Evolutionary conservation across 2,329 filamentous ascomycete species (phyloP).

Genomic region (Fusarium fujikuroi): DNA sequence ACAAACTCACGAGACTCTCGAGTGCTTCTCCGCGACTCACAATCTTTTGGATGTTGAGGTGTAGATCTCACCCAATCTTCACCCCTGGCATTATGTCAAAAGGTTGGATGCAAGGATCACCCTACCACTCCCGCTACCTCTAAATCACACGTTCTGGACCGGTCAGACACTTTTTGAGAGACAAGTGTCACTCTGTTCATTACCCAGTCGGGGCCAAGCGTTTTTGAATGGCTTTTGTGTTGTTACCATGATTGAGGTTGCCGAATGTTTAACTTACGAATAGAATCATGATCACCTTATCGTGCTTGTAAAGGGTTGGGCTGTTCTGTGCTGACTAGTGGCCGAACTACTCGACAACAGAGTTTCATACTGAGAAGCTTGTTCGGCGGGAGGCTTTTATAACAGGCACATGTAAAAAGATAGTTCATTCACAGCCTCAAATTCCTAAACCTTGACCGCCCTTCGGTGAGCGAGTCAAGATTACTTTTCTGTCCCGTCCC

Average conservation of each 20-base stretch:
- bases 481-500: background rate
- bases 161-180: conserved; percentile 24
- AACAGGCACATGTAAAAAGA: conserved; percentile 8
- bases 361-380: conserved; percentile 1
- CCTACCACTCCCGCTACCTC: conserved; percentile 19
- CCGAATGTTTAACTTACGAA: background rate
- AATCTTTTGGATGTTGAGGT: background rate
- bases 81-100: conserved; percentile 25
- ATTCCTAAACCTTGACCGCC: conserved; percentile 21
- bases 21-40: conserved; percentile 16
- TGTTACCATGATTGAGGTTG: background rate
- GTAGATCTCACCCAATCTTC: conserved; percentile 28
- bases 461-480: conserved; percentile 18
- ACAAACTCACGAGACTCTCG: conserved; percentile 25
- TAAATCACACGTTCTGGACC: conserved; percentile 35
- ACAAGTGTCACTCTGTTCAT: conserved; percentile 31
- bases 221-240: conserved; percentile 11
- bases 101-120: conserved; percentile 29
- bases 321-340: background rate
- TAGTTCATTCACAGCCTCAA: conserved; percentile 4
- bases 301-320: background rate
- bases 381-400: conserved; percentile 1
- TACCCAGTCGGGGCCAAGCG: background rate
- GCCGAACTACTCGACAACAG: background rate
- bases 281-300: conserved; percentile 18